A percentile compares a stretch with the other conserved stretches of the same genome.
Evolutionary conservation across 139 green algal species (phyloP).

Genomic region (Spirogloea muscicola): DNA sequence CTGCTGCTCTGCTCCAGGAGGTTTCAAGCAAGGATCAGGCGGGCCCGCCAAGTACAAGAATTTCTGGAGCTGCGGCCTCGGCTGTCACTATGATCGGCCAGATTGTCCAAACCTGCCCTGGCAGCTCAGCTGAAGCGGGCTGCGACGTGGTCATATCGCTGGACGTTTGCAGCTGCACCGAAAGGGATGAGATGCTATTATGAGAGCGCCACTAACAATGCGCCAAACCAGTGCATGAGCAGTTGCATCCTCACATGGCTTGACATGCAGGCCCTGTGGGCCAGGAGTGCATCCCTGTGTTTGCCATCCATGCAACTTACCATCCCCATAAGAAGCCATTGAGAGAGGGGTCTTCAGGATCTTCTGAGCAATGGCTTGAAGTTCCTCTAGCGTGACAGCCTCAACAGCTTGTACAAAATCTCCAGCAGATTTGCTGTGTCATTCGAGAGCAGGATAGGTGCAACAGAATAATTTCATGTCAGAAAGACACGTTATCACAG

Average conservation of each 20-base stretch:
- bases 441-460: neutral
- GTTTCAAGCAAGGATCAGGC: too few relatives aligned
- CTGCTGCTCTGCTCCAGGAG: too few relatives aligned
- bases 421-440: constrained; percentile 19
- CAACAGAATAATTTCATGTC: neutral
- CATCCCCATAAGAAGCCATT: constrained; percentile 23
- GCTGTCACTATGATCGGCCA: too few relatives aligned
- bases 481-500: too few relatives aligned
- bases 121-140: constrained; percentile 20
- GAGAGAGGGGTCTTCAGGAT: constrained; percentile 33
- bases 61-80: too few relatives aligned
- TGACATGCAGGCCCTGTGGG: neutral
- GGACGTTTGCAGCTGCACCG: constrained; percentile 38
- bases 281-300: too few relatives aligned
- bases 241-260: neutral
- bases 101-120: too few relatives aligned
- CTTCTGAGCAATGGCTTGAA: constrained; percentile 17
- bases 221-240: neutral
- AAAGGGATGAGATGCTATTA: neutral
- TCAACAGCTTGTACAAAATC: constrained; percentile 26
- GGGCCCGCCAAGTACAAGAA: too few relatives aligned
- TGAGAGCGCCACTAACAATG: neutral
- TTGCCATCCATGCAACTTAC: constrained; percentile 25
- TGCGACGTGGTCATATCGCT: constrained; percentile 27
- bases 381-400: constrained; percentile 24